phyloP scores from a whole-genome alignment of 495 filamentous ascomycete species.

The Trichoderma erinaceum region DNA sequence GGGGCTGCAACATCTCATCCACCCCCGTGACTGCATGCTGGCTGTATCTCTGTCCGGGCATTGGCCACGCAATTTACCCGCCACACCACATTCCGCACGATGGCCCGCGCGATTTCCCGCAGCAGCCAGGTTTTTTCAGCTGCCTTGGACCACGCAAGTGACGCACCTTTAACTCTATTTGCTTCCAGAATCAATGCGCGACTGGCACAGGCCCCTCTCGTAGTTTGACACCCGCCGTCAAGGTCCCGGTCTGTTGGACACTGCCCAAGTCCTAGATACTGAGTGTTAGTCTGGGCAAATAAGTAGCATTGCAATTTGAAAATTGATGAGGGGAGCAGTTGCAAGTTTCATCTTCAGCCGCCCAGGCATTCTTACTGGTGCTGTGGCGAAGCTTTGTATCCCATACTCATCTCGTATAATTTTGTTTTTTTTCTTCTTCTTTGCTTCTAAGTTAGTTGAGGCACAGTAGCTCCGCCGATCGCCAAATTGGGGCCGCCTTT shows the following conservation, averaged over 20 bases:
- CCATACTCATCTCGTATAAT: neutral
- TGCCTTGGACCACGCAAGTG: slow-evolving; percentile 3
- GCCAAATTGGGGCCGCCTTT: slow-evolving; percentile 12
- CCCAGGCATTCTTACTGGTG: too few species aligned
- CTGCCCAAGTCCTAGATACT: neutral
- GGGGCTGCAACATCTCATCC: neutral
- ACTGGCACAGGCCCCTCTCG: neutral
- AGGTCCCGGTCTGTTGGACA: neutral
- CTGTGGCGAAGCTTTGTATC: too few species aligned
- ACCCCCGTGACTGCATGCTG: slow-evolving; percentile 9
- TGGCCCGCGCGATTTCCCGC: neutral
- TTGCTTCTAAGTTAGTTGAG: neutral
- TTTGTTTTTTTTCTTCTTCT: neutral
- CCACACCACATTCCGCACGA: neutral
- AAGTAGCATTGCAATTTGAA: neutral
- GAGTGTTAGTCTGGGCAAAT: neutral
- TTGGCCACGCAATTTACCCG: slow-evolving; percentile 1
- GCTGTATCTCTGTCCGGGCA: neutral
- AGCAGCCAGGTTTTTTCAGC: slow-evolving; percentile 9
- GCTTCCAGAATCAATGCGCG: neutral
- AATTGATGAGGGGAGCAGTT: too few species aligned
- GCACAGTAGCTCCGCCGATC: neutral
- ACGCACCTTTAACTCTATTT: slow-evolving; percentile 8
- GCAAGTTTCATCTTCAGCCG: too few species aligned
- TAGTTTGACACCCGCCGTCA: neutral